Base-by-base conservation (phyloP, 495 filamentous ascomycete species). In the Neohortaea acidophila region DNA sequence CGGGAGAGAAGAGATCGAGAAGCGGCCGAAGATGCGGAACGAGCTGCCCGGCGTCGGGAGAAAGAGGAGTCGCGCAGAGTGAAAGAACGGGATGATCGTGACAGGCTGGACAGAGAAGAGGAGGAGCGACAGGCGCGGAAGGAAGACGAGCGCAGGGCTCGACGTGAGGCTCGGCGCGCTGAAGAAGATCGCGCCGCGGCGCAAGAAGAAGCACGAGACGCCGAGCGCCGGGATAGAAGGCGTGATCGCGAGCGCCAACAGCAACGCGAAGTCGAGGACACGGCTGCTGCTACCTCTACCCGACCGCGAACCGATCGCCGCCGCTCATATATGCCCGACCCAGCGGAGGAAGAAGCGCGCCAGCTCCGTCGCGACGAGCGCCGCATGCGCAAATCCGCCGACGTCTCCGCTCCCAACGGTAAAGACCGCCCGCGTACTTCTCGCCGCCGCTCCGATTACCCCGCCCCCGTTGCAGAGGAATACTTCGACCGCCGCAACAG, bases 181-280 rank as follows among this genome's bases (percentile, higher is more conserved):
- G 38, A 44, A 26, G 49, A 65, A 57, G 32, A 65, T 19, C 48
- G 48, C 11, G 7, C 20, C 12, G 33, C 28, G 51, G 20, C 17
- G 21, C 56, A 55, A 51, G 65, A 71, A 49, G 66, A 69, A 49
- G 59, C 66, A 34, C 57, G 60, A 26, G 65, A 63, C n/a, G 42
- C 39, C 17, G 33, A 45, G 24, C 33, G 43, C 13, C 43, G 45
- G 28, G 46, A 52, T 17, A 33, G 43, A 2, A 37, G 50, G 12
- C 46, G 46, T 1, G 48, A 45, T 13, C 43, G 44, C 2, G 40
- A 45, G 11, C 26, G 46, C 3, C 19, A 36, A 21, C 37, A 25
- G 2, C 56, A 58, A 21, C 36, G 46, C 18, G 19, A 29, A 35
- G 58, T 63, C 51, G 60, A 44, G 10, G 30, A 38, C 21, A 37